Evolutionary conservation across 257 asterid genomes (phyloP).

Genomic region (Solanum etuberosum): DNA sequence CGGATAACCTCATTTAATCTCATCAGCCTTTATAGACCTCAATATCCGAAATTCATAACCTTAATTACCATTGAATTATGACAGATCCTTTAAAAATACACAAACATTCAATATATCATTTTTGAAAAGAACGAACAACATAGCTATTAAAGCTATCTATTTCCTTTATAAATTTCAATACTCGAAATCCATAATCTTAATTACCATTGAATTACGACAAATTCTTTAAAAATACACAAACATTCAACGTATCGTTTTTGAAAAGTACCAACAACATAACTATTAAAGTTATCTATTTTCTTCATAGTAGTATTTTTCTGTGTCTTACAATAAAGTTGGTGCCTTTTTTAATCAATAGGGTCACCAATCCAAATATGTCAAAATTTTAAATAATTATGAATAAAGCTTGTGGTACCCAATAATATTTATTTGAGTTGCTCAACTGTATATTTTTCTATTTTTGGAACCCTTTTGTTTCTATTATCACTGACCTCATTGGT

Average conservation of each 20-base stretch:
- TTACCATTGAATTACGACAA: slow-evolving; percentile 9
- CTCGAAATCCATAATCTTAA: slow-evolving; percentile 1
- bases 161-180: too few relatives aligned
- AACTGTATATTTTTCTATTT: slow-evolving; percentile 10
- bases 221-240: background rate
- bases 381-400: slow-evolving; percentile 13
- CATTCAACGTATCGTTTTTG: background rate
- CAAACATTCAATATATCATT: background rate
- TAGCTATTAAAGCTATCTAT: background rate
- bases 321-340: slow-evolving; percentile 13
- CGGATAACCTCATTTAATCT: background rate
- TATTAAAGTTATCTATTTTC: background rate
- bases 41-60: background rate
- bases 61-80: slow-evolving; percentile 19
- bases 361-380: slow-evolving; percentile 28
- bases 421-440: slow-evolving; percentile 14
- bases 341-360: slow-evolving; percentile 28
- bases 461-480: slow-evolving; percentile 7
- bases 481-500: slow-evolving; percentile 13
- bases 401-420: slow-evolving; percentile 17
- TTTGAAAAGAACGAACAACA: background rate
- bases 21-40: too few relatives aligned
- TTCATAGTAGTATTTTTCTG: too few relatives aligned
- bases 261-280: background rate
- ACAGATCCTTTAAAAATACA: background rate